phyloP scores from a whole-genome alignment of 305 asterid genomes.

The Withania somnifera region DNA sequence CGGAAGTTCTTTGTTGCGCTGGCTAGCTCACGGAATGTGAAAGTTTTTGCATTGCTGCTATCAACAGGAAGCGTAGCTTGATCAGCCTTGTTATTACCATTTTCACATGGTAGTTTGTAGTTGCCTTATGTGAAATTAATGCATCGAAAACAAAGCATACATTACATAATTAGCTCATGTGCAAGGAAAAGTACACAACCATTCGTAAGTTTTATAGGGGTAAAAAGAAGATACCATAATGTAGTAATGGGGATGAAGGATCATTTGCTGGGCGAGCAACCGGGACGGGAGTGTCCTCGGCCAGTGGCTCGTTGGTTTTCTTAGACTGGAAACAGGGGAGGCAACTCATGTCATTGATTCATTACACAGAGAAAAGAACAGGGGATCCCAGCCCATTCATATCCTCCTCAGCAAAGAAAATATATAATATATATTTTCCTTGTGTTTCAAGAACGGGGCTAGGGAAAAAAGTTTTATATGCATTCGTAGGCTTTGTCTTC shows the following conservation, averaged over 20 bases:
- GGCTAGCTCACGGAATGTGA: slow-evolving; percentile 88
- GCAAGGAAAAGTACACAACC: not conserved
- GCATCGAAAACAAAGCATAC: not conserved
- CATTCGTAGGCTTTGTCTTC: not conserved
- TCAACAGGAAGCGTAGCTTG: slow-evolving; percentile 13
- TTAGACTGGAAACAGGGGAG: slow-evolving; percentile 62
- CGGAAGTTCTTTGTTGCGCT: slow-evolving; percentile 77
- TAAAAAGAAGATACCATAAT: slow-evolving; percentile 8
- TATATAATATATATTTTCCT: not conserved
- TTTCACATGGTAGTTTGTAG: slow-evolving; percentile 8
- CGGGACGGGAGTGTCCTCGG: slow-evolving; percentile 16
- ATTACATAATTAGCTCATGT: not conserved
- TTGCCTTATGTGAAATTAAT: not conserved
- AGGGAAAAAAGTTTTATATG: not conserved
- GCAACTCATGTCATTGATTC: slow-evolving; percentile 45
- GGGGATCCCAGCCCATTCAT: not conserved
- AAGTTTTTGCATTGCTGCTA: slow-evolving; percentile 29
- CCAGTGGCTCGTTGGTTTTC: slow-evolving; percentile 5
- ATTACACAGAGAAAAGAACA: not conserved
- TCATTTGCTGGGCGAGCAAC: slow-evolving; percentile 34
- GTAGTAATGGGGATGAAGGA: slow-evolving; percentile 21
- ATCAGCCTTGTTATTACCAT: slow-evolving; percentile 2
- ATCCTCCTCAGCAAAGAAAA: not conserved
- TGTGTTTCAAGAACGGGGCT: not conserved
- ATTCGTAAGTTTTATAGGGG: not conserved